Conservation (phyloP, 352 stramenopile species). For the Phytophthora capsici region DNA sequence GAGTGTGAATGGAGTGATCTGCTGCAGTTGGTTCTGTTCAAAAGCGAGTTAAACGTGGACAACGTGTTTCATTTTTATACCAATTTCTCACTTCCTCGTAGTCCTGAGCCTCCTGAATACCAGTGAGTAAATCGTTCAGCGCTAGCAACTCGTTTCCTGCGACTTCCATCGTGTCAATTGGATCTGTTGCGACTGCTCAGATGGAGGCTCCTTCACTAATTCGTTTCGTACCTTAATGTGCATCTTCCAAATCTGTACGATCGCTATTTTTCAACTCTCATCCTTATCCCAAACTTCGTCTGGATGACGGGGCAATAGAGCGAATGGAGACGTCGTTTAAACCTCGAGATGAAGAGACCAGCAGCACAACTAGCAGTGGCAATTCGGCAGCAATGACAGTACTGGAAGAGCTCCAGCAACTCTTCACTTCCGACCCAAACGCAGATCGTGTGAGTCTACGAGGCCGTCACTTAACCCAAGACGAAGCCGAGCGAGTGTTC, state of each 20-base stretch:
- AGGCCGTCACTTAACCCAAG: slow-evolving; percentile 35
- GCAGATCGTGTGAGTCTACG: slow-evolving; percentile 57
- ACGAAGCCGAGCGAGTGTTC: slow-evolving; percentile 36
- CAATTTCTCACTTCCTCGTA: slow-evolving; percentile 30
- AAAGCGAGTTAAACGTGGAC: neutral
- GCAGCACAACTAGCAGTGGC: slow-evolving; percentile 27
- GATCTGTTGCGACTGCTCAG: slow-evolving; percentile 35
- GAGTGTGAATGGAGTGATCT: slow-evolving; percentile 37
- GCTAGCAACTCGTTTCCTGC: slow-evolving; percentile 40
- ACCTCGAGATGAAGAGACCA: slow-evolving; percentile 22
- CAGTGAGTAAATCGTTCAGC: slow-evolving; percentile 41
- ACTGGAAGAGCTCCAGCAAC: slow-evolving; percentile 58
- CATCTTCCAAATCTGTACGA: slow-evolving; percentile 27
- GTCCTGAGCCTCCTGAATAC: slow-evolving; percentile 27
- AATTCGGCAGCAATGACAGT: slow-evolving; percentile 39
- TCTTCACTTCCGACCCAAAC: slow-evolving; percentile 40
- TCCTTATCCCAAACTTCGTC: slow-evolving; percentile 21
- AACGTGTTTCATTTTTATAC: neutral
- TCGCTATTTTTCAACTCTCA: slow-evolving; percentile 30
- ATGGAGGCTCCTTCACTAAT: neutral
- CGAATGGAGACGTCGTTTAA: slow-evolving; percentile 21
- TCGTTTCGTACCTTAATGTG: slow-evolving; percentile 23
- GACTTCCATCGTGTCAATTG: slow-evolving; percentile 41
- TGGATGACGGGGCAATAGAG: slow-evolving; percentile 11
- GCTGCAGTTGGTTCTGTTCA: slow-evolving; percentile 19